phyloP scores from a whole-genome alignment of 805 yeast species.

The Candida sakaeoensis region DNA sequence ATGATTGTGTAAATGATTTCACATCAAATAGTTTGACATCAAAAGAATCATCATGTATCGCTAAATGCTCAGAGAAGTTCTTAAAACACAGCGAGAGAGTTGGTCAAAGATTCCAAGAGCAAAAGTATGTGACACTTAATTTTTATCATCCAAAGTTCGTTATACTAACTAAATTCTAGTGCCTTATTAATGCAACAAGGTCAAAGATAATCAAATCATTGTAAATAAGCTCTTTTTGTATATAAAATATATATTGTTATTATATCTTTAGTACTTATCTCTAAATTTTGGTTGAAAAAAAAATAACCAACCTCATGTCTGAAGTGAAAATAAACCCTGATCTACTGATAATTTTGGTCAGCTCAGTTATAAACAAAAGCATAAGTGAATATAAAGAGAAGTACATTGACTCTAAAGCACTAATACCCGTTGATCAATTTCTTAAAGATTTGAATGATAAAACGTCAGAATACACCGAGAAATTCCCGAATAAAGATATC shows the following conservation, averaged over 20 bases:
- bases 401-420: conserved; percentile 8
- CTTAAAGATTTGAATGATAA: conserved; percentile 11
- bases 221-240: neutral
- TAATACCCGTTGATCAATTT: conserved; percentile 10
- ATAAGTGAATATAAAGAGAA: conserved; percentile 7
- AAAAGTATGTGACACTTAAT: too few species aligned
- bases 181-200: conserved; percentile 67
- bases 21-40: conserved; percentile 83
- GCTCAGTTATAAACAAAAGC: conserved; percentile 14
- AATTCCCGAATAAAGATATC: conserved; percentile 9
- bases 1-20: conserved; percentile 97
- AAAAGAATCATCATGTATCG: conserved; percentile 82
- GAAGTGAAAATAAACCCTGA: conserved; percentile 11
- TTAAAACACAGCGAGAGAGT: conserved; percentile 97
- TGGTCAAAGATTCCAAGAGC: conserved; percentile 98
- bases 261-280: neutral
- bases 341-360: conserved; percentile 13
- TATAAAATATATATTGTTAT: too few species aligned
- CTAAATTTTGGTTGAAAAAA: neutral
- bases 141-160: too few species aligned
- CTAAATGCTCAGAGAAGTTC: conserved; percentile 95
- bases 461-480: conserved; percentile 9
- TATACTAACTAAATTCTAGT: conserved; percentile 28
- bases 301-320: conserved; percentile 4
- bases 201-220: conserved; percentile 7